A percentile compares a stretch with the other conserved stretches of the same genome.
Evolutionary conservation across 208 protist species (phyloP).

Genomic region (Trypanosoma avium): DNA sequence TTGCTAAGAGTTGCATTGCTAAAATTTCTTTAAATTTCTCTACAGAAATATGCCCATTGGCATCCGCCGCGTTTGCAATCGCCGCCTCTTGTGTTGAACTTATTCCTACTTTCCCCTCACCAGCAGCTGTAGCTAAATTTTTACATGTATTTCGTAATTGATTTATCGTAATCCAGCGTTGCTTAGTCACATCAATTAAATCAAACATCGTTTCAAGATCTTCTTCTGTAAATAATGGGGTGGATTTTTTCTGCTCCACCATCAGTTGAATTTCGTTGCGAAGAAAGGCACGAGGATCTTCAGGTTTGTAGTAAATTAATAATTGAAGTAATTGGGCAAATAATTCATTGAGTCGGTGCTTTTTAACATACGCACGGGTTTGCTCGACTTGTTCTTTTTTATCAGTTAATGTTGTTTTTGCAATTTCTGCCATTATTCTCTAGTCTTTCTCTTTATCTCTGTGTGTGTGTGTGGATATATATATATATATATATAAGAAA

Average conservation of each 20-base stretch:
- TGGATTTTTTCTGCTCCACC: conserved; percentile 51
- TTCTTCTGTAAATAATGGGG: conserved; percentile 79
- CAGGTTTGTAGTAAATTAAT: conserved; percentile 78
- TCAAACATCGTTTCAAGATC: conserved; percentile 93
- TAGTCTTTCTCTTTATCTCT: not conserved
- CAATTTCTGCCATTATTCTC: not conserved
- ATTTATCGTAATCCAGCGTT: conserved; percentile 76
- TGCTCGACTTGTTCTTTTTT: conserved; percentile 28
- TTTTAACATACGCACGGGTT: conserved; percentile 71
- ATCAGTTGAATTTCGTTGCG: conserved; percentile 72
- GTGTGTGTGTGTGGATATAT: too few relatives aligned
- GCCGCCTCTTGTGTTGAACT: conserved; percentile 52
- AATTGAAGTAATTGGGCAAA: conserved; percentile 89
- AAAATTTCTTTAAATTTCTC: conserved; percentile 88
- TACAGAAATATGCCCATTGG: conserved; percentile 67
- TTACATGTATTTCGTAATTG: conserved; percentile 88
- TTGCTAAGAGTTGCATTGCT: conserved; percentile 58
- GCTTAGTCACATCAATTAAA: conserved; percentile 88
- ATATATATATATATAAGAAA: too few relatives aligned
- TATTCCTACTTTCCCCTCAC: conserved; percentile 27
- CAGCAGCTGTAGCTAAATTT: conserved; percentile 69
- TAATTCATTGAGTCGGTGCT: conserved; percentile 81
- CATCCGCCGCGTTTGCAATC: conserved; percentile 67
- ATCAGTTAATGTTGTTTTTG: conserved; percentile 6
- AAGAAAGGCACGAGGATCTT: conserved; percentile 80